Percentiles rank a stretch among this genome's conserved stretches.
These are phyloP conservation scores for Apiotrichum gamsii DNA, from an alignment of 1,284 basidiomycete species.

Conservation along the genomic window DNA sequence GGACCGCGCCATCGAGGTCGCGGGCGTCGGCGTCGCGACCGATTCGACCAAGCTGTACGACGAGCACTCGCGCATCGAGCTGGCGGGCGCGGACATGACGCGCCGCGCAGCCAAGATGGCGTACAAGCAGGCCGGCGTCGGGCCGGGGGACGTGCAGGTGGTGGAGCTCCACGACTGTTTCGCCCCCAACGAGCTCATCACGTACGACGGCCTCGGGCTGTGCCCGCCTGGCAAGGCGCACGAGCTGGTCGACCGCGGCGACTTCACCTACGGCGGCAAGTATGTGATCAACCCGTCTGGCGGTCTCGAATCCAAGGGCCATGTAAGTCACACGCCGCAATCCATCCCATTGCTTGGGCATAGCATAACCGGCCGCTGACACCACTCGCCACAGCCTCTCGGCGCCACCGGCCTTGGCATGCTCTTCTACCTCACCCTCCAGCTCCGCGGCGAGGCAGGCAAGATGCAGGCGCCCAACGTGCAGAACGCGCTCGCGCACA, in stretches of 20 bases:
- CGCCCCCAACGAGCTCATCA: conserved; percentile 21
- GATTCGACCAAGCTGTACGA: conserved; percentile 16
- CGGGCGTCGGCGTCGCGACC: conserved; percentile 12
- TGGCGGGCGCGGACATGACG: conserved; percentile 16
- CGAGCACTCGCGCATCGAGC: conserved; percentile 15
- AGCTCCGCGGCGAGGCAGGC: conserved; percentile 17
- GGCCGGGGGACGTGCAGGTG: conserved; percentile 16
- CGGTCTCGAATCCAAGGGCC: conserved; percentile 20
- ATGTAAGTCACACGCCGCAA: too few relatives aligned
- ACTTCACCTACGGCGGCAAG: conserved; percentile 22
- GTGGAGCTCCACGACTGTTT: conserved; percentile 24
- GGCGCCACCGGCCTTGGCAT: conserved; percentile 20
- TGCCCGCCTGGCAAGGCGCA: conserved; percentile 11
- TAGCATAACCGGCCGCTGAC: too few relatives aligned
- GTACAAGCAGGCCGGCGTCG: conserved; percentile 14
- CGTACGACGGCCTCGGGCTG: conserved; percentile 17
- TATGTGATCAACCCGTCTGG: conserved; percentile 19
- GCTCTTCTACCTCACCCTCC: conserved; percentile 22
- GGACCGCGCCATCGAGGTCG: conserved; percentile 19
- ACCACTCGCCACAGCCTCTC: conserved; percentile 14
- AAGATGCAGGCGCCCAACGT: conserved; percentile 16
- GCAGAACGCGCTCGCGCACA: conserved; percentile 15
- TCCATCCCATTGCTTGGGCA: too few relatives aligned
- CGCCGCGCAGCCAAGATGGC: conserved; percentile 11
- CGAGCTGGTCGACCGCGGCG: conserved; percentile 14